Evolutionary conservation across 352 stramenopile genomes (phyloP), one percentile per base, ranked within the genome.

Genomic region (Pythium rhizo-oryzae): DNA sequence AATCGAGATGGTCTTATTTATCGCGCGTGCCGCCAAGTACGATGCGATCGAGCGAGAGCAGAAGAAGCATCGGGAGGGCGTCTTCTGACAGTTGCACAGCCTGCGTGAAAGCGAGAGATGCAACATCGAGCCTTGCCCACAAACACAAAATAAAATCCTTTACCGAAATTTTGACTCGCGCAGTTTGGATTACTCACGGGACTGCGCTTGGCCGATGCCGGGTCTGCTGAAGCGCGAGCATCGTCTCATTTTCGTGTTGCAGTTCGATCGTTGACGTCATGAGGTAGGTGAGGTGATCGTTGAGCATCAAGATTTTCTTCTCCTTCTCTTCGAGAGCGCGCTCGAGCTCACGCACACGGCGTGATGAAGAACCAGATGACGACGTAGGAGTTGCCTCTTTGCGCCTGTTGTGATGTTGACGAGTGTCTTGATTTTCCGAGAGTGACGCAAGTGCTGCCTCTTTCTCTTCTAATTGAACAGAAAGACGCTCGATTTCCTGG

Each of bases 1-100:
- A 35, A 81, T 96, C 50, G 88, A 96, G 67, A 96, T 96, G 88
- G 74, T 94, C 46, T 73, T 96, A 49, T 96, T 89, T 70, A 96
- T 96, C 70, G 60, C 86, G 18, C 81, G 88, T 8, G 80, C 85
- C 1, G 72, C 84, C 54, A 93, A 93, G 71, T 79, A 84, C 28
- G 83, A 93, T 41, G 73, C 62, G 21, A 74, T 93, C 30, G 82
- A 92, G 67, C 64, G 54, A 43, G 25, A 59, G 21, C 70, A 76
- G 50, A 54, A 64, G 41, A 65, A 62, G 39, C 19, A 62, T 9
- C 55, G 50, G 18, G 69, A 75, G 47, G 46, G 69, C 15, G 69
- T 65, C 41, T 75, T 71, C 44, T 67, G n/a, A 62, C 7, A 16
- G 19, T 51, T 51, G 19, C n/a, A 19, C 5, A 23, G 19, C 43